Evolutionary conservation across 139 green algal genomes (phyloP).

Genomic region (Gonium pectorale): DNA sequence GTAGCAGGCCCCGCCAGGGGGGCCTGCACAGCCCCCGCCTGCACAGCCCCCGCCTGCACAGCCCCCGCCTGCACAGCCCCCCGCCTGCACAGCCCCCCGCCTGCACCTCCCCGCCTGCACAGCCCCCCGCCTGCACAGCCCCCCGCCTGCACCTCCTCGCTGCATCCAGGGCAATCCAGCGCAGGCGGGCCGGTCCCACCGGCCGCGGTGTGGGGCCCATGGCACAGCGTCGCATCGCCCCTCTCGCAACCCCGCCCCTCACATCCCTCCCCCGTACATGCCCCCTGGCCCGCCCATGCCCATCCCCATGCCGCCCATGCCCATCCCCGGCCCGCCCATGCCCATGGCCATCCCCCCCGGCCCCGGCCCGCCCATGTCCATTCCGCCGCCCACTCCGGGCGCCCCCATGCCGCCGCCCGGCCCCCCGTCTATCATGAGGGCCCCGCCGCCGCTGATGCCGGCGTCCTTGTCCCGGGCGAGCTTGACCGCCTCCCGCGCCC

Average conservation of each 20-base stretch:
- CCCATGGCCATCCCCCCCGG: background rate
- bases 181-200: too few relatives aligned
- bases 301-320: slow-evolving; percentile 2
- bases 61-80: too few relatives aligned
- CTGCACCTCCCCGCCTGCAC: too few relatives aligned
- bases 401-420: slow-evolving; percentile 4
- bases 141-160: too few relatives aligned
- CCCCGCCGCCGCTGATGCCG: background rate
- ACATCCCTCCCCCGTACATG: background rate
- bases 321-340: slow-evolving; percentile 1
- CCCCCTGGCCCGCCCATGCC: background rate
- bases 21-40: too few relatives aligned
- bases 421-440: background rate
- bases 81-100: too few relatives aligned
- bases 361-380: background rate
- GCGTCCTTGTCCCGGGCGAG: background rate
- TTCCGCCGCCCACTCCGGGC: too few relatives aligned
- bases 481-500: background rate
- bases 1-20: too few relatives aligned
- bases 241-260: background rate
- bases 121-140: too few relatives aligned
- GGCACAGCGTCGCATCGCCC: background rate
- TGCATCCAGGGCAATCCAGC: too few relatives aligned
- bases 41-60: too few relatives aligned
- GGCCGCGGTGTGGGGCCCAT: too few relatives aligned